Conservation (phyloP, 805 yeast species). For the Cyberlindnera lachancei region DNA sequence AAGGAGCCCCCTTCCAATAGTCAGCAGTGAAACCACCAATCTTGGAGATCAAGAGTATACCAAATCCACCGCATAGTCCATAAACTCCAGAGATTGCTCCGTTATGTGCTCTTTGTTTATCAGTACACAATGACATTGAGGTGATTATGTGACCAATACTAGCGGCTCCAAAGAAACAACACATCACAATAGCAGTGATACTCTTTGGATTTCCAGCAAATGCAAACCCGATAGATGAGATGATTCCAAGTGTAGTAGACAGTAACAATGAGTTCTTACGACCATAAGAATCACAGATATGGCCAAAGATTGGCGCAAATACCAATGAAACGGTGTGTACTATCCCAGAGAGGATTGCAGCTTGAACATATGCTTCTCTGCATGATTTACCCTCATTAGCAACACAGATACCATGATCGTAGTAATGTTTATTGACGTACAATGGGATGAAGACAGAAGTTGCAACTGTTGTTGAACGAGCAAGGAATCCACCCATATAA, state of each 20-base stretch:
- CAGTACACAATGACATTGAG: constrained; percentile 55
- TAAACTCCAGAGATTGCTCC: constrained; percentile 69
- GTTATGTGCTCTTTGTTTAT: constrained; percentile 35
- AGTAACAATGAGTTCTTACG: constrained; percentile 29
- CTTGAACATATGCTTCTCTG: constrained; percentile 53
- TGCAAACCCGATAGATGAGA: constrained; percentile 34
- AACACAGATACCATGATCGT: constrained; percentile 42
- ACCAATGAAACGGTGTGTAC: constrained; percentile 49
- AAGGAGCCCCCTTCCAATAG: constrained; percentile 50
- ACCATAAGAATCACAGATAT: constrained; percentile 40
- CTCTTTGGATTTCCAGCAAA: constrained; percentile 28
- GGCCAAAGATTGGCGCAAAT: constrained; percentile 59
- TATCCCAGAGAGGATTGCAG: constrained; percentile 67
- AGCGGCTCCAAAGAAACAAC: constrained; percentile 46
- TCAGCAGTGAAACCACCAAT: constrained; percentile 59
- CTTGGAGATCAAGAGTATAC: constrained; percentile 51
- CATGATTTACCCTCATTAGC: constrained; percentile 35
- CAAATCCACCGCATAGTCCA: constrained; percentile 62
- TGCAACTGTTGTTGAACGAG: constrained; percentile 55
- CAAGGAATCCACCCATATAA: constrained; percentile 53
- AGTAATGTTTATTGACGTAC: constrained; percentile 50
- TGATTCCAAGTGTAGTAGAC: constrained; percentile 35
- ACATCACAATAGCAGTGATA: constrained; percentile 27
- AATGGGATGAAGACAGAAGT: constrained; percentile 57
- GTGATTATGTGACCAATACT: constrained; percentile 57